Percentiles rank a stretch among this genome's conserved stretches.
phyloP scores from a whole-genome alignment of 225 moss, liverwort and hornwort species.

The Asterella californica region DNA sequence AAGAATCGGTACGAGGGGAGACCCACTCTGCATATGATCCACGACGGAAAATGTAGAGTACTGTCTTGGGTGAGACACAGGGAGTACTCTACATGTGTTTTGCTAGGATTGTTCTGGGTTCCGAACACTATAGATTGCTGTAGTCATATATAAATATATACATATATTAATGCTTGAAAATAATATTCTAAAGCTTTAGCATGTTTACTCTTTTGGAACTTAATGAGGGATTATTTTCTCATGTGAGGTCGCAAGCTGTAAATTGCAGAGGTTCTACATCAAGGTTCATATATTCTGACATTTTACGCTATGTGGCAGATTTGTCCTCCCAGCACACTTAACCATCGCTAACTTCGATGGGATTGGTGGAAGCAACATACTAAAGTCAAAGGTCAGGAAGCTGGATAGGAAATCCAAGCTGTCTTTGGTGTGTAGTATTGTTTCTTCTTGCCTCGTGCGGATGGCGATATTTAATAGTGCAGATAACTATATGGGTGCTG shows the following conservation, averaged over 20 bases:
- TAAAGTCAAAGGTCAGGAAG: neutral
- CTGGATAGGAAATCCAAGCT: neutral
- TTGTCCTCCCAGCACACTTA: slow-evolving; percentile 59
- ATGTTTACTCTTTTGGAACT: neutral
- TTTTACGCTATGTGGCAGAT: slow-evolving; percentile 35
- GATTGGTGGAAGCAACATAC: slow-evolving; percentile 43
- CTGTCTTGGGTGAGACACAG: neutral
- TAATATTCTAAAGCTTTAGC: no score
- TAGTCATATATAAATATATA: no score
- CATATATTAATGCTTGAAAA: no score
- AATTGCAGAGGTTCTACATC: neutral
- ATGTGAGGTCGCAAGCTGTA: neutral
- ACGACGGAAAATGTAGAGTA: no score
- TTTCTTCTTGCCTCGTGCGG: neutral
- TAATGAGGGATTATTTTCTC: neutral
- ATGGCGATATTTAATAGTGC: neutral
- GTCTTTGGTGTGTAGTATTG: neutral
- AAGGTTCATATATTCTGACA: neutral
- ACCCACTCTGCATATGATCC: neutral
- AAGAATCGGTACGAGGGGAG: slow-evolving; percentile 57
- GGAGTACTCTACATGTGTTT: neutral
- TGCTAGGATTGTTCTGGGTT: neutral
- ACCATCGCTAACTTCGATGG: slow-evolving; percentile 69
- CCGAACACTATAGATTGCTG: no score
- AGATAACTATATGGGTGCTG: neutral